Evolutionary conservation across 1,284 basidiomycete species (phyloP).

Genomic region (Ganoderma sinense): DNA sequence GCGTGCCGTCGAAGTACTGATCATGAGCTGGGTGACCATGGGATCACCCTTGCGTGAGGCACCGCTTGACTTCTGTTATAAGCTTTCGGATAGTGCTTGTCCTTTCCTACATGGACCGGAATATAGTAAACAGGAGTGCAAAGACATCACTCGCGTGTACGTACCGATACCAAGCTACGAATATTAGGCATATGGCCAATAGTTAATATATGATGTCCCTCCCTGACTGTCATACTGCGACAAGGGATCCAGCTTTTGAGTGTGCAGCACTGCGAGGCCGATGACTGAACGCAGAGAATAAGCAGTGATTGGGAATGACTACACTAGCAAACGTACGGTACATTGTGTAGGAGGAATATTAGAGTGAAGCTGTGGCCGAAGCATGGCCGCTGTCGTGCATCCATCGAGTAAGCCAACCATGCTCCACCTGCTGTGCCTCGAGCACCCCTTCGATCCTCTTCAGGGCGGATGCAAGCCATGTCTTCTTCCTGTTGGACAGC

Average conservation of each 20-base stretch:
- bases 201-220: too few species aligned
- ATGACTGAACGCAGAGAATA: background rate
- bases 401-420: constrained; percentile 40
- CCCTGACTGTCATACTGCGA: background rate
- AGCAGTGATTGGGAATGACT: background rate
- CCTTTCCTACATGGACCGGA: too few species aligned
- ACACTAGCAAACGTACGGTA: background rate
- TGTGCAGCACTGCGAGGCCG: background rate
- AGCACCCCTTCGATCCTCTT: constrained; percentile 38
- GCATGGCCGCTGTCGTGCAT: constrained; percentile 21
- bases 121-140: too few species aligned
- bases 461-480: constrained; percentile 40
- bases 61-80: too few species aligned
- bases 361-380: background rate
- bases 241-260: background rate
- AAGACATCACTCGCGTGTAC: too few species aligned
- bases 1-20: too few species aligned
- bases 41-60: too few species aligned
- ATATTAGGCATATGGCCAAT: too few species aligned
- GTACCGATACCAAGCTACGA: too few species aligned
- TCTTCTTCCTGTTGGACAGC: constrained; percentile 37
- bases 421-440: constrained; percentile 32
- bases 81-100: too few species aligned
- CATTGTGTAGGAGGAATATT: background rate
- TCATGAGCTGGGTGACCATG: too few species aligned